Base-by-base conservation (phyloP, 208 protist species). In the Herpetomonas muscarum region DNA sequence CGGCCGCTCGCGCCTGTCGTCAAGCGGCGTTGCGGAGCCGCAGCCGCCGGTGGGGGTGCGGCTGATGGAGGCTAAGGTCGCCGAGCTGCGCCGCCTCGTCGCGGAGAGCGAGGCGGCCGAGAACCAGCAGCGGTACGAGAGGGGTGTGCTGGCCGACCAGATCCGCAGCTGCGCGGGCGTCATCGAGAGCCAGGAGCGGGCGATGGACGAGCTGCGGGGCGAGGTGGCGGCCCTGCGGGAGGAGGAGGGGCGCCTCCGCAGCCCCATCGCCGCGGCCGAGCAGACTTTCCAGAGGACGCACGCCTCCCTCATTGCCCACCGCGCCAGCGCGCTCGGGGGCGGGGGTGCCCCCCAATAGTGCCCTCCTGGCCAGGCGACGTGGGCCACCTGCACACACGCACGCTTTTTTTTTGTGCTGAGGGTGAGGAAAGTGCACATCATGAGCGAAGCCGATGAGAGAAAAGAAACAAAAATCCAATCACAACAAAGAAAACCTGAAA, bases 211-310 rank as follows among this genome's bases (percentile, higher is more conserved):
- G 25, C 64, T 93, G 24, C 71, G 62, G 30, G 29, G 46, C 10
- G 67, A 79, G 51, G 70, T 93, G 36, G 63, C 52, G 17, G 71
- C 36, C 19, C 70, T 93, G 31, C 74, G 58, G 13, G 44, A 51
- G 29, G 69, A 81, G 30, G 73, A 82, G 53, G 53, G 34, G 41
- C 37, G 49, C 10, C 59, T 93, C 47, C 64, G 57, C 4, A 51
- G 69, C 36, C 76, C 80, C 13, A 53, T 77, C 15, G 72, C 74
- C 15, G 70, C 75, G 15, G 49, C 74, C 15, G 82, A 90, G 42
- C 74, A 85, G 57, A 81, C 81, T 6, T 93, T 89, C 54, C 79
- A 86, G 72, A 67, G 81, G 31, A 81, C 81, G 28, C 85, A 93
- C 58, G 85, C 82, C 39, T 82, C 79, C 13, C 55, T 93, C 28